Conservation (phyloP, 2,329 filamentous ascomycete species). For the Ophiosphaerella narmari region DNA sequence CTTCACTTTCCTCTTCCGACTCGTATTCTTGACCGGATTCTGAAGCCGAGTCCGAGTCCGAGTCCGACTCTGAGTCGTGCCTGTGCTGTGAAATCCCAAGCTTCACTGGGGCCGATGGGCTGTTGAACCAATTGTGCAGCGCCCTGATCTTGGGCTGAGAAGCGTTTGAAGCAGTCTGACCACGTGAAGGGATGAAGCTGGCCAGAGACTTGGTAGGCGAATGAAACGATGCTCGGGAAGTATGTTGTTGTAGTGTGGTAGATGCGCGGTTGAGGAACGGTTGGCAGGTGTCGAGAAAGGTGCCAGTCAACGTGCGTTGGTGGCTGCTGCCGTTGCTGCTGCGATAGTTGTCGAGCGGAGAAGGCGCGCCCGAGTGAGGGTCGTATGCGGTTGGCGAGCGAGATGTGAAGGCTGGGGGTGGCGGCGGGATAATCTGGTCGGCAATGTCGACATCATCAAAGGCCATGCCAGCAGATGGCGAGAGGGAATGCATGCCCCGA, state of each 20-base stretch:
- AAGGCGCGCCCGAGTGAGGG: constrained; percentile 33
- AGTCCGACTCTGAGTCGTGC: constrained; percentile 35
- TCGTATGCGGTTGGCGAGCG: constrained; percentile 39
- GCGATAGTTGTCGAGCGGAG: constrained; percentile 33
- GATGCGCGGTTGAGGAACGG: constrained; percentile 42
- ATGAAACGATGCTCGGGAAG: constrained; percentile 43
- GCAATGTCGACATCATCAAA: constrained; percentile 44
- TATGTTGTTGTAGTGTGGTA: constrained; percentile 45
- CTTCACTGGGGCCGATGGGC: constrained; percentile 56
- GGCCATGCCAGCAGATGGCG: neutral
- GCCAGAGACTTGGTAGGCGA: constrained; percentile 46
- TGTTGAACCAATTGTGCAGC: constrained; percentile 59
- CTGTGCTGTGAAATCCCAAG: constrained; percentile 44
- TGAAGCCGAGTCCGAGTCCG: constrained; percentile 18
- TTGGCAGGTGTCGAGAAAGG: constrained; percentile 45
- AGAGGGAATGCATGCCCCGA: too few species aligned
- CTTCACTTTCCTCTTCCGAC: constrained; percentile 21
- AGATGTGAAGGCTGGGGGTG: constrained; percentile 41
- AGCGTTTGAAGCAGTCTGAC: constrained; percentile 34
- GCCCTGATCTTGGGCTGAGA: constrained; percentile 39
- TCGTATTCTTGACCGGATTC: constrained; percentile 33
- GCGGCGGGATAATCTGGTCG: constrained; percentile 32
- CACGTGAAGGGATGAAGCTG: constrained; percentile 46
- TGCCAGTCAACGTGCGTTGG: constrained; percentile 42
- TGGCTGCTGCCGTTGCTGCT: constrained; percentile 28